Evolutionary conservation across 108 stramenopile genomes (phyloP), one percentile per base, ranked within the genome.

Genomic region (Skeletonema potamos): DNA sequence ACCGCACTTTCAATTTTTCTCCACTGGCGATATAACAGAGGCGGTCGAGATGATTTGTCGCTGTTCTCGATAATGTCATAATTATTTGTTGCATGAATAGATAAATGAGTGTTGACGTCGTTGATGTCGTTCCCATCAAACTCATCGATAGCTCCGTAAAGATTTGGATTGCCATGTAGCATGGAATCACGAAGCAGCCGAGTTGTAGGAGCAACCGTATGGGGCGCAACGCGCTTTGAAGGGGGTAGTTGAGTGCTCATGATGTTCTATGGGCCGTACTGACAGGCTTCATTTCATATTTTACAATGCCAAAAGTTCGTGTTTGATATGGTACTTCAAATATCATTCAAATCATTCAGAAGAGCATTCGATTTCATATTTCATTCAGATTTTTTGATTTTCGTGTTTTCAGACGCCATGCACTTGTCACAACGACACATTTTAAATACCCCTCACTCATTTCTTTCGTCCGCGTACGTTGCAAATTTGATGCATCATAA

Each of bases 11-110:
- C 54, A 22, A 66, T 37, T 27, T 0, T 8, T 10, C 24, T 28
- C 65, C 37, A 66, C 58, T 67, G 36, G 48, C 54, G 18, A 27
- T 59, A 18, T 6, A 74, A 11, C 37, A 66, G 48, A 15, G 73
- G 73, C 27, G 11, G 22, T 17, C 72, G 48, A 22, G n/a, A n/a
- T n/a, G n/a, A n/a, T n/a, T n/a, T n/a, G n/a, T n/a, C n/a, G n/a
- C n/a, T n/a, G n/a, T n/a, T n/a, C n/a, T n/a, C n/a, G n/a, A n/a
- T n/a, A n/a, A n/a, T n/a, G n/a, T n/a, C n/a, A n/a, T n/a, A n/a
- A n/a, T n/a, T 8, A 22, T 51, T 2, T 22, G 7, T 22, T 24
- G 18, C 22, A 51, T 51, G 48, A 22, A 51, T 51, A 8, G 48
- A 51, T 24, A 51, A 22, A 27, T 44, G 44, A 24, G 43, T 41